Conservation (phyloP, 345 rosid genomes). For the Iberis pinnata region DNA sequence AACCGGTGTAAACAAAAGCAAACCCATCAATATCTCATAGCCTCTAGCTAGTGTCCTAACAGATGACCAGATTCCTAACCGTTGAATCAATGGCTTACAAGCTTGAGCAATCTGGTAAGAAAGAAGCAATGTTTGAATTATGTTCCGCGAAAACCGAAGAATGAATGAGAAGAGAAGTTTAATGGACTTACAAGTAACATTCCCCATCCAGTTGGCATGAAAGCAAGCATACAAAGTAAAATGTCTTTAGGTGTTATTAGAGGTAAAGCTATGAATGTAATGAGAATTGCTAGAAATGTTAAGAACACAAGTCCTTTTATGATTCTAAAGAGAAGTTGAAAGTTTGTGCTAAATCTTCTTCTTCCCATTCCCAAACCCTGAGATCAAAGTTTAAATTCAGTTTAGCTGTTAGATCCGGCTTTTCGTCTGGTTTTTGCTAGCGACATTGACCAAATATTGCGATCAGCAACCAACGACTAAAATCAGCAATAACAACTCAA, state of each 20-base stretch:
- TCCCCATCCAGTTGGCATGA: constrained; percentile 95
- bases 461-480: too few species aligned
- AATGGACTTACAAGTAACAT: constrained; percentile 57
- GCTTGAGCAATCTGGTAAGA: constrained; percentile 68
- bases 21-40: constrained; percentile 64
- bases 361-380: constrained; percentile 71
- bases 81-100: constrained; percentile 50
- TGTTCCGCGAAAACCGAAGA: not conserved
- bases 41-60: constrained; percentile 64
- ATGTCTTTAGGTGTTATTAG: constrained; percentile 64
- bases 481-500: too few species aligned
- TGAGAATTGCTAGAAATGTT: constrained; percentile 41
- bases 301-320: constrained; percentile 69
- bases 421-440: too few species aligned
- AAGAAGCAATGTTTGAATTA: not conserved
- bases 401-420: not conserved
- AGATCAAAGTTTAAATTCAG: not conserved
- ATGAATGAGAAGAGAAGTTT: not conserved
- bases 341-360: constrained; percentile 56
- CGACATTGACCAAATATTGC: too few species aligned
- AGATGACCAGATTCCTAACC: constrained; percentile 64
- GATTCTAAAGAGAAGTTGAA: constrained; percentile 68
- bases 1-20: constrained; percentile 74
- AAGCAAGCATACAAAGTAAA: constrained; percentile 68
- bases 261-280: constrained; percentile 50